phyloP scores from a whole-genome alignment of 2,329 filamentous ascomycete species.

The Huntiella abstrusa region DNA sequence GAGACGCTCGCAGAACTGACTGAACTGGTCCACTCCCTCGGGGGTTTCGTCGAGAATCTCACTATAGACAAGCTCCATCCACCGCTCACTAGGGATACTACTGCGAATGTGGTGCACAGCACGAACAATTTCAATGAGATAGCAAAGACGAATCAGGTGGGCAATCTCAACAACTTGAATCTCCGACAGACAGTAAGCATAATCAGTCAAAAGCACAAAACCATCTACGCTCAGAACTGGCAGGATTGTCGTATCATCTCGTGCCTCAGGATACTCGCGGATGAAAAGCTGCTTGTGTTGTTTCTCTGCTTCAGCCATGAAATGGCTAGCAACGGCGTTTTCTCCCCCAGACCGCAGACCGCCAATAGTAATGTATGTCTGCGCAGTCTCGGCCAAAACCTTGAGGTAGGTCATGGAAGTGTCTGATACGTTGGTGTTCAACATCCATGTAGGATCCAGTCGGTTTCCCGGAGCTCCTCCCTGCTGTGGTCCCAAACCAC shows the following conservation, averaged over 20 bases:
- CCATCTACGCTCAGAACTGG: slow-evolving; percentile 46
- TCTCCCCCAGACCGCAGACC: slow-evolving; percentile 33
- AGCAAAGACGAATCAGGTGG: slow-evolving; percentile 69
- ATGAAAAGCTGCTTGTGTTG: slow-evolving; percentile 11
- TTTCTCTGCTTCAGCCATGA: slow-evolving; percentile 3
- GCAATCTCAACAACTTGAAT: slow-evolving; percentile 54
- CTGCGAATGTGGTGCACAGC: slow-evolving; percentile 43
- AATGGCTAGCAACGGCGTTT: slow-evolving; percentile 14
- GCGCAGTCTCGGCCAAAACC: slow-evolving; percentile 71
- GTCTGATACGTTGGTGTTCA: slow-evolving; percentile 40
- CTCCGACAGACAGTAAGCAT: slow-evolving; percentile 49
- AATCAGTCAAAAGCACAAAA: slow-evolving; percentile 68
- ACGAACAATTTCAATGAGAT: slow-evolving; percentile 79
- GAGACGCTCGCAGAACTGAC: slow-evolving; percentile 25
- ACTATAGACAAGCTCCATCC: slow-evolving; percentile 27
- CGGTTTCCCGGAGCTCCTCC: background rate
- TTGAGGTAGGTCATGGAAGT: slow-evolving; percentile 72
- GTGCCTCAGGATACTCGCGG: slow-evolving; percentile 12
- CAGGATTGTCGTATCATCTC: slow-evolving; percentile 31
- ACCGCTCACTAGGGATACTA: slow-evolving; percentile 32
- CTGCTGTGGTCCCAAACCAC: slow-evolving; percentile 44
- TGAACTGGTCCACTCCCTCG: slow-evolving; percentile 33
- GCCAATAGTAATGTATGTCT: slow-evolving; percentile 66
- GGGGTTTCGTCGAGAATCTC: slow-evolving; percentile 20
- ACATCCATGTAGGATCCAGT: background rate